phyloP scores from a whole-genome alignment of 2,329 filamentous ascomycete genomes.

The Ophiostoma sp. region DNA sequence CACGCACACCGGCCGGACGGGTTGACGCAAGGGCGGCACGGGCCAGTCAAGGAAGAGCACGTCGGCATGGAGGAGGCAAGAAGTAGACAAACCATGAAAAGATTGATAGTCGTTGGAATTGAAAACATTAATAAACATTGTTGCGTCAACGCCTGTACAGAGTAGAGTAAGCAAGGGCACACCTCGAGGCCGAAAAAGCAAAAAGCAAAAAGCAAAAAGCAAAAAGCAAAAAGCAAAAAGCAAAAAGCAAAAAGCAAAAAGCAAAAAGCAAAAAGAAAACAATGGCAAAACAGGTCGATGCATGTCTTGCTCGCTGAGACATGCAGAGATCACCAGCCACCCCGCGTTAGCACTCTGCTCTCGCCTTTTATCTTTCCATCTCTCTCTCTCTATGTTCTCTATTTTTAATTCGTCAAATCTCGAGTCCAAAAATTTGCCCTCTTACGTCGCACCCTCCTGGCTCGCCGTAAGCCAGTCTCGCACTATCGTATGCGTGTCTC shows the following conservation, averaged over 20 bases:
- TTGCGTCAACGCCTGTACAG: not conserved
- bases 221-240: not conserved
- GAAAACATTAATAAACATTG: not conserved
- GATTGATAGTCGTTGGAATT: not conserved
- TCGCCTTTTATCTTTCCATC: not conserved
- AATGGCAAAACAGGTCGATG: not conserved
- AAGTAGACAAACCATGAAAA: not conserved
- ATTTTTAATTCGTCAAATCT: not conserved
- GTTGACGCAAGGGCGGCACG: slow-evolving; percentile 8
- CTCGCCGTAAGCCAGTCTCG: slow-evolving; percentile 1
- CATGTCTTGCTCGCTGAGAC: slow-evolving; percentile 2
- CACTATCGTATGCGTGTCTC: slow-evolving; percentile 3
- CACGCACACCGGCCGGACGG: slow-evolving; percentile 4
- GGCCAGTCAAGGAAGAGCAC: not conserved
- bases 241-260: not conserved
- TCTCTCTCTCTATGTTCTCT: not conserved
- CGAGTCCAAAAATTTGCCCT: not conserved
- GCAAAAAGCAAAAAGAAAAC: slow-evolving; percentile 12
- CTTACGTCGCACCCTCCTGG: not conserved
- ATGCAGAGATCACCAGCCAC: slow-evolving; percentile 10
- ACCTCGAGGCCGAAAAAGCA: not conserved
- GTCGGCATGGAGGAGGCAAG: not conserved
- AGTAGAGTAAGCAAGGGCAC: not conserved
- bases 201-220: not conserved
- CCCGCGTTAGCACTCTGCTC: not conserved